Percentiles rank a stretch among this genome's conserved stretches.
These are phyloP conservation scores for Candida dubliniensis DNA, from an alignment of 1,139 yeast species.

Conservation along the genomic window DNA sequence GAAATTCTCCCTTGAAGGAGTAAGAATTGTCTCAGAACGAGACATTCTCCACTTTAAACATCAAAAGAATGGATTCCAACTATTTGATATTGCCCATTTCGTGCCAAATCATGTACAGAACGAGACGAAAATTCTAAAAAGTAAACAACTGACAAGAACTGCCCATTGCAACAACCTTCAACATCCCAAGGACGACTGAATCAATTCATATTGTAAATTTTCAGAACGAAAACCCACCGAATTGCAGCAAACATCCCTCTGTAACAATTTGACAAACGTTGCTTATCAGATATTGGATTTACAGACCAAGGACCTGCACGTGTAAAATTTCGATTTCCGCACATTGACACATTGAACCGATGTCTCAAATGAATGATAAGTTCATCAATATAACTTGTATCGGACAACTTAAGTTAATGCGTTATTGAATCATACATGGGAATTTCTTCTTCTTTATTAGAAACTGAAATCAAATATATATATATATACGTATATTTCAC, in stretches of 20 bases:
- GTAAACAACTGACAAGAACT: constrained; percentile 5
- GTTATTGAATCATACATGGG: constrained; percentile 10
- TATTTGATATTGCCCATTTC: not conserved
- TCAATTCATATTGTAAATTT: not conserved
- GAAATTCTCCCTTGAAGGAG: not conserved
- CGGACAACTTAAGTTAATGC: constrained; percentile 52
- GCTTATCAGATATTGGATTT: not conserved
- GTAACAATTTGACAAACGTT: not conserved
- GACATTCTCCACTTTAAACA: not conserved
- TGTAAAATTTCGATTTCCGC: constrained; percentile 32
- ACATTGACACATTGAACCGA: constrained; percentile 55
- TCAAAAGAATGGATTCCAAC: not conserved
- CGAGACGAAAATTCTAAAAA: not conserved
- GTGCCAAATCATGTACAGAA: not conserved
- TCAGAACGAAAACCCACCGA: constrained; percentile 4
- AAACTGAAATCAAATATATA: not conserved
- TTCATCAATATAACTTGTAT: constrained; percentile 21
- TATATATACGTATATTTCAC: not conserved
- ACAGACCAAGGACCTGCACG: not conserved
- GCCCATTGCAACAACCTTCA: not conserved
- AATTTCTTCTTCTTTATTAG: too few relatives aligned
- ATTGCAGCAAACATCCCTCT: not conserved
- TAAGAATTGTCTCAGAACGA: not conserved
- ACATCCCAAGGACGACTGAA: not conserved
- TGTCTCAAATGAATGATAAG: constrained; percentile 27